These are phyloP conservation scores for Aspergillus unguis DNA, from an alignment of 2,329 filamentous ascomycete species.

Conservation along the genomic window DNA sequence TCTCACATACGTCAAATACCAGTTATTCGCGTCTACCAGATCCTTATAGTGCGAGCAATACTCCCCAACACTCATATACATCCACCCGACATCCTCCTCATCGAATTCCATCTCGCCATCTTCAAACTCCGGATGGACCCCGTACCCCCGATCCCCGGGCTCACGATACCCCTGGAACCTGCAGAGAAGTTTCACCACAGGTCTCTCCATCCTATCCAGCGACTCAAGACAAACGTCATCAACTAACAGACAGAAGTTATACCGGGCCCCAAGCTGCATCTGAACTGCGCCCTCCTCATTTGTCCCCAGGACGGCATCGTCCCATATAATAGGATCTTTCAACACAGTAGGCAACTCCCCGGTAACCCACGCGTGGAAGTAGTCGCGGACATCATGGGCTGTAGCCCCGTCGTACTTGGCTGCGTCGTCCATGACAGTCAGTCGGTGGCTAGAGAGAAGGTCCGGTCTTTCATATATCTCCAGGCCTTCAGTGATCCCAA, in stretches of 20 bases:
- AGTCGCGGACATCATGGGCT: too few species aligned
- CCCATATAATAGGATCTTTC: too few species aligned
- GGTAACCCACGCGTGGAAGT: too few species aligned
- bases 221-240: not conserved
- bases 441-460: not conserved
- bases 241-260: not conserved
- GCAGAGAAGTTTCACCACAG: not conserved
- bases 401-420: too few species aligned
- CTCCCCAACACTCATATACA: not conserved
- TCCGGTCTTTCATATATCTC: not conserved
- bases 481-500: too few species aligned
- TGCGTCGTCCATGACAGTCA: too few species aligned
- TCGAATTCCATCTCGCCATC: not conserved
- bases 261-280: not conserved
- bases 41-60: not conserved
- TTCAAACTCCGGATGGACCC: not conserved
- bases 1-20: not conserved
- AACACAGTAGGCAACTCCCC: too few species aligned
- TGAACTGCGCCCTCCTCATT: too few species aligned
- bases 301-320: too few species aligned
- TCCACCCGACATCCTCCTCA: not conserved
- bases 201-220: not conserved
- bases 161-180: not conserved
- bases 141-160: not conserved
- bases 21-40: not conserved